Conservation (phyloP, 2,329 filamentous ascomycete genomes). For the Colletotrichum horii region DNA sequence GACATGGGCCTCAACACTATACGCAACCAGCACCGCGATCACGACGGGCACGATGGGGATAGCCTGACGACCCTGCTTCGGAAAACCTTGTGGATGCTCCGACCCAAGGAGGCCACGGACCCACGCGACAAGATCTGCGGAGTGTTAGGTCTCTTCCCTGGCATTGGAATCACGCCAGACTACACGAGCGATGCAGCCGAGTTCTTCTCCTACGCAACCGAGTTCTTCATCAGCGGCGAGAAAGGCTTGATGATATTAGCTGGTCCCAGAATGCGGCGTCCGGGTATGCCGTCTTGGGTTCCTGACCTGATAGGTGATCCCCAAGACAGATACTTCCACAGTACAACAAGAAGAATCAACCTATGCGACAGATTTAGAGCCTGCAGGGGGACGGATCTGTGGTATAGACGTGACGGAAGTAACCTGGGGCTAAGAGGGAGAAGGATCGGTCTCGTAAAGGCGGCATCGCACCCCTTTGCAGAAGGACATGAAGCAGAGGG, state of each 20-base stretch:
- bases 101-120: not conserved
- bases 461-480: not conserved
- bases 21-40: not conserved
- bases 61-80: not conserved
- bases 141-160: not conserved
- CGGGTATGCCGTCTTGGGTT: not conserved
- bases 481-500: not conserved
- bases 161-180: not conserved
- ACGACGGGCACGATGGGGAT: rapidly evolving
- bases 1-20: not conserved
- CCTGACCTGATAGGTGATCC: not conserved
- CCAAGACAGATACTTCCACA: not conserved
- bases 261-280: not conserved
- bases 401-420: not conserved
- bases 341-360: not conserved
- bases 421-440: not conserved
- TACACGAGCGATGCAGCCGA: not conserved
- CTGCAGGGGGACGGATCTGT: not conserved
- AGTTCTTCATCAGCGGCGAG: not conserved
- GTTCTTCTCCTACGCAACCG: not conserved
- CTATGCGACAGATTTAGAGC: not conserved
- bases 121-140: not conserved
- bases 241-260: not conserved
- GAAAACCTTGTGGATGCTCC: not conserved
- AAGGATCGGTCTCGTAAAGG: not conserved